Evolutionary conservation across 2,329 filamentous ascomycete species (phyloP).

Genomic region (Knufia fluminis): DNA sequence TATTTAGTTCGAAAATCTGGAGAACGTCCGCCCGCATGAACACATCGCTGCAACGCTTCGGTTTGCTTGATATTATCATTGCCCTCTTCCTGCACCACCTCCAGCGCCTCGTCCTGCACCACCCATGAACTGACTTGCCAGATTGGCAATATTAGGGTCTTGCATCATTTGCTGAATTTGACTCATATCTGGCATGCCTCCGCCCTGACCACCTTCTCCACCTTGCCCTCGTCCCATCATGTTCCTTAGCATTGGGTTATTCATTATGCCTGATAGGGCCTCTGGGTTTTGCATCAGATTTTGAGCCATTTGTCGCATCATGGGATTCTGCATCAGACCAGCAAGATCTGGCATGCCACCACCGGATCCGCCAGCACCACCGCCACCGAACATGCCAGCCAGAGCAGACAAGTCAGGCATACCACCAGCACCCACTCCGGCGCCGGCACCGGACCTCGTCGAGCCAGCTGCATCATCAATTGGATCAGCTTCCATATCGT

Average conservation of each 20-base stretch:
- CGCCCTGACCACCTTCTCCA: slow-evolving; percentile 42
- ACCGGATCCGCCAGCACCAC: slow-evolving; percentile 54
- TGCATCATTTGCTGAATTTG: slow-evolving; percentile 63
- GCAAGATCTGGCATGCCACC: slow-evolving; percentile 82
- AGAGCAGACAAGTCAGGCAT: slow-evolving; percentile 64
- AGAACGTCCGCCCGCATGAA: no score
- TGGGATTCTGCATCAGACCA: slow-evolving; percentile 90
- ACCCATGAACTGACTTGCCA: slow-evolving; percentile 62
- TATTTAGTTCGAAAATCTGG: no score
- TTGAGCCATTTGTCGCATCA: slow-evolving; percentile 96
- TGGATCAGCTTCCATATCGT: slow-evolving; percentile 41
- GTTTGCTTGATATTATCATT: no score
- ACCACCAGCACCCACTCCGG: slow-evolving; percentile 34
- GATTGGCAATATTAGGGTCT: slow-evolving; percentile 63
- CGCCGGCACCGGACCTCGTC: slow-evolving; percentile 30
- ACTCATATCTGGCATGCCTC: slow-evolving; percentile 77
- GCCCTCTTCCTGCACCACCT: slow-evolving; percentile 12
- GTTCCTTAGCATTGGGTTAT: slow-evolving; percentile 76
- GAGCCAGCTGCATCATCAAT: slow-evolving; percentile 42
- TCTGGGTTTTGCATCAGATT: slow-evolving; percentile 96
- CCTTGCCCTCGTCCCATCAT: slow-evolving; percentile 60
- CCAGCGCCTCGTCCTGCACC: slow-evolving; percentile 27
- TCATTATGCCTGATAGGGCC: slow-evolving; percentile 85
- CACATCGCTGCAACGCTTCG: no score
- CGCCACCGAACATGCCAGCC: slow-evolving; percentile 60